Evolutionary conservation across 371 early-diverging fungal species (phyloP).

Genomic region (Mortierella sp.): DNA sequence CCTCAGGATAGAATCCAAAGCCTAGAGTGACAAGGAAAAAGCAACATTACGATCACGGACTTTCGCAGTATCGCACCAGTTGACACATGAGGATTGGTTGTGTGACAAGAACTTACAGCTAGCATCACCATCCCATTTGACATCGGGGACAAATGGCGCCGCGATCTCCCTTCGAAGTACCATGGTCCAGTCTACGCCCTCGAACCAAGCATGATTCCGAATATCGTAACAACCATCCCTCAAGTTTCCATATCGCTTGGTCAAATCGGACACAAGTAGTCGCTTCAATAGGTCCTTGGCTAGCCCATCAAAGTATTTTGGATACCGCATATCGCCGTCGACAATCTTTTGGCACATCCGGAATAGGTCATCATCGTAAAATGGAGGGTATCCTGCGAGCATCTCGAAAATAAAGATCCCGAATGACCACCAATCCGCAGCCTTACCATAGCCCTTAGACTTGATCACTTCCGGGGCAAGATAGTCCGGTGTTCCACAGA

Average conservation of each 20-base stretch:
- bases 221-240: slow-evolving; percentile 69
- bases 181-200: slow-evolving; percentile 72
- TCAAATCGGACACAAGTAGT: slow-evolving; percentile 81
- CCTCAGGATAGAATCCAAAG: slow-evolving; percentile 50
- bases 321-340: slow-evolving; percentile 78
- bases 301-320: slow-evolving; percentile 77
- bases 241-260: slow-evolving; percentile 81
- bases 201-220: slow-evolving; percentile 79
- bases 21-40: slow-evolving; percentile 13
- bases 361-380: slow-evolving; percentile 63
- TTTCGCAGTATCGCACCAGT: neutral
- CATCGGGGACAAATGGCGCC: slow-evolving; percentile 77
- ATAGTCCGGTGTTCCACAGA: slow-evolving; percentile 96
- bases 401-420: slow-evolving; percentile 94
- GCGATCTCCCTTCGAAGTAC: slow-evolving; percentile 64
- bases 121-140: slow-evolving; percentile 70
- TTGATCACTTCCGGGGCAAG: slow-evolving; percentile 95
- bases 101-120: slow-evolving; percentile 49
- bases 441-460: slow-evolving; percentile 88
- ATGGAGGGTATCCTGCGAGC: slow-evolving; percentile 55
- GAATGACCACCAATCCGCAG: slow-evolving; percentile 94
- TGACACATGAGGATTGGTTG: neutral
- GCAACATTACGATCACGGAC: neutral
- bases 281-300: slow-evolving; percentile 83
- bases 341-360: slow-evolving; percentile 88